These are phyloP conservation scores for Gamsiella multidivaricata DNA, from an alignment of 192 early-diverging fungal species.

Conservation along the genomic window DNA sequence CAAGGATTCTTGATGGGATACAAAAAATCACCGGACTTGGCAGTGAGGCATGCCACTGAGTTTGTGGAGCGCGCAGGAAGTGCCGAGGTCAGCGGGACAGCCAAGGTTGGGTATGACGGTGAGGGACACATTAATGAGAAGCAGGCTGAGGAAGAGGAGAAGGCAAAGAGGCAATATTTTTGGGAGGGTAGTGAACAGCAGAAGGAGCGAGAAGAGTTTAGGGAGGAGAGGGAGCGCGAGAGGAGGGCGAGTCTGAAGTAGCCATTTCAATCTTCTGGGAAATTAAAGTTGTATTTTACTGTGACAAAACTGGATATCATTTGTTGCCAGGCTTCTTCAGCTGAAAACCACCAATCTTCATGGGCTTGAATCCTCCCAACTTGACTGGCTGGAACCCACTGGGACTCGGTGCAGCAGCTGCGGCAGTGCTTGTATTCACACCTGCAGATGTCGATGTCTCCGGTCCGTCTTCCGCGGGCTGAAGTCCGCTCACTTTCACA, in stretches of 20 bases:
- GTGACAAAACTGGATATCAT: neutral
- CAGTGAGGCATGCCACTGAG: conserved; percentile 40
- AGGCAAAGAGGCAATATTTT: conserved; percentile 15
- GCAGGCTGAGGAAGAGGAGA: neutral
- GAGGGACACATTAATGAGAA: neutral
- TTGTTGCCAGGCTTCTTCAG: conserved; percentile 41
- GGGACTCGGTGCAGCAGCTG: neutral
- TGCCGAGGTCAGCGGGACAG: conserved; percentile 45
- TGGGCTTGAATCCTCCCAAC: conserved; percentile 38
- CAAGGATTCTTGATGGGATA: conserved; percentile 66
- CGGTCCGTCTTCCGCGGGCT: neutral
- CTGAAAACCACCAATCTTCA: conserved; percentile 49
- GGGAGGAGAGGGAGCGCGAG: conserved; percentile 31
- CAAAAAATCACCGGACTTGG: conserved; percentile 57
- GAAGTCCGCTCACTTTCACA: conserved; percentile 2
- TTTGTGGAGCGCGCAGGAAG: conserved; percentile 53
- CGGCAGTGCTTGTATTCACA: neutral
- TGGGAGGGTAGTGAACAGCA: conserved; percentile 30
- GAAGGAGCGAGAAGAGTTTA: conserved; percentile 19
- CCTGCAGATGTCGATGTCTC: neutral
- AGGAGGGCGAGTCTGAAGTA: conserved; percentile 18
- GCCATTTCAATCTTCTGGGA: neutral
- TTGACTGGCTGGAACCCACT: conserved; percentile 49
- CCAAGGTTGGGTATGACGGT: conserved; percentile 44
- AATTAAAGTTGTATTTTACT: neutral